Percentiles rank a stretch among this genome's conserved stretches.
Evolutionary conservation across 2,329 filamentous ascomycete genomes (phyloP).

Genomic region (Chrysoporthe puriensis): DNA sequence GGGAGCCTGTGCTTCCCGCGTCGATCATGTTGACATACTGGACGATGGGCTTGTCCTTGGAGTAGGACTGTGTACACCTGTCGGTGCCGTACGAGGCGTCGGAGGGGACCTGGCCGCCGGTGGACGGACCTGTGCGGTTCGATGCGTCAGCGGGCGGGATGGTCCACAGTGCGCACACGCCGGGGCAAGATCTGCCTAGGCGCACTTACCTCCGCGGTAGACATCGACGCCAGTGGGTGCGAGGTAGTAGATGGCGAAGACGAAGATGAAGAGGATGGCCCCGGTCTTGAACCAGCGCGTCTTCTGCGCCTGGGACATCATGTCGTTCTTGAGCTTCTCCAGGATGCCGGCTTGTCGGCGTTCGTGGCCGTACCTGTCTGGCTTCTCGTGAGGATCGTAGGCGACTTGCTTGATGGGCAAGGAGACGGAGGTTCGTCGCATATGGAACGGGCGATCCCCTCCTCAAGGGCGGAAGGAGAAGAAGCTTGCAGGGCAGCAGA

Average conservation of each 20-base stretch:
- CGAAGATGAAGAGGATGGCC: constrained; percentile 61
- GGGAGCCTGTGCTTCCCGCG: constrained; percentile 94
- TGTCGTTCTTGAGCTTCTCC: constrained; percentile 60
- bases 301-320: constrained; percentile 67
- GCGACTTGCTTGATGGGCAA: constrained; percentile 60
- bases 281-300: constrained; percentile 68
- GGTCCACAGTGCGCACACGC: background rate
- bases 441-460: constrained; percentile 38
- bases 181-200: background rate
- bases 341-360: constrained; percentile 52
- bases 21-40: constrained; percentile 99
- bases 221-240: constrained; percentile 62
- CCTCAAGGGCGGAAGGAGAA: constrained; percentile 31
- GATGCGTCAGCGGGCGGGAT: background rate
- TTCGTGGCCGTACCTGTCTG: constrained; percentile 59
- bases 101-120: constrained; percentile 56
- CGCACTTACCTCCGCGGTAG: constrained; percentile 49
- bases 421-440: constrained; percentile 69
- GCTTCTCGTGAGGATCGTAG: constrained; percentile 68
- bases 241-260: constrained; percentile 67
- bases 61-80: constrained; percentile 81
- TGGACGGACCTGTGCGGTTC: constrained; percentile 27
- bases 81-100: constrained; percentile 69
- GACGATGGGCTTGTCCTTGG: constrained; percentile 87
- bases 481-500: background rate